A percentile compares a stretch with the other conserved stretches of the same genome.
These are phyloP conservation scores for Ascochyta clinopodiicola DNA, from an alignment of 2,329 filamentous ascomycete genomes.

Conservation along the genomic window DNA sequence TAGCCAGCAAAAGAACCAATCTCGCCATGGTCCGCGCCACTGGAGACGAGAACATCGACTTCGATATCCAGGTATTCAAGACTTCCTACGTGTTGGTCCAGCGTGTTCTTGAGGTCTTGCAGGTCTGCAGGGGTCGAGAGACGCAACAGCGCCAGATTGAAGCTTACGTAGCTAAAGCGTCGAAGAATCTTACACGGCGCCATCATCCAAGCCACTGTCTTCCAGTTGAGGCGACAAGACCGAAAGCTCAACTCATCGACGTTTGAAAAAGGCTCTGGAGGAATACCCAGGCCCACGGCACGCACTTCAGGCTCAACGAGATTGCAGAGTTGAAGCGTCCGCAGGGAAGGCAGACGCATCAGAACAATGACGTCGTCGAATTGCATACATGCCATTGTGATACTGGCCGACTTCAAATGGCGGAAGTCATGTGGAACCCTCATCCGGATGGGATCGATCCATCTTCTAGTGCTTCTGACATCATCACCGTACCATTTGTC, in stretches of 20 bases:
- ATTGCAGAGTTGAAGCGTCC: constrained; percentile 12
- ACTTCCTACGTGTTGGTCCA: background rate
- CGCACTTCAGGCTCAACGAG: constrained; percentile 13
- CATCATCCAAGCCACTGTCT: constrained; percentile 15
- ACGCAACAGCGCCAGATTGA: constrained; percentile 12
- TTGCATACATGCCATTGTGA: constrained; percentile 16
- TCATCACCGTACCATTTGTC: constrained; percentile 18
- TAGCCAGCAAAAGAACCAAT: constrained; percentile 8
- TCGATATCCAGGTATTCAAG: constrained; percentile 14
- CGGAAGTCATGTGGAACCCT: constrained; percentile 5
- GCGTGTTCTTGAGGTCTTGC: constrained; percentile 1
- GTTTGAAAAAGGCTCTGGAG: constrained; percentile 7
- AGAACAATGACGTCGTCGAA: constrained; percentile 14
- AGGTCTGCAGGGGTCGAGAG: constrained; percentile 8
- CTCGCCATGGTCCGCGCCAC: constrained; percentile 10
- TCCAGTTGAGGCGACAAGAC: constrained; percentile 14
- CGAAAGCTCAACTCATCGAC: constrained; percentile 11
- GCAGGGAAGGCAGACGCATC: constrained; percentile 12
- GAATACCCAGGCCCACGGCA: constrained; percentile 2
- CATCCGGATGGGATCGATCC: constrained; percentile 15
- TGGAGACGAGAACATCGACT: constrained; percentile 10
- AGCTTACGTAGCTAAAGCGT: constrained; percentile 14
- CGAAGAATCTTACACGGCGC: constrained; percentile 9
- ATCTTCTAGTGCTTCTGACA: constrained; percentile 4
- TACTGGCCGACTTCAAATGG: constrained; percentile 6